These are phyloP conservation scores for Passiflora organensis DNA, from an alignment of 345 rosid species.

Conservation along the genomic window DNA sequence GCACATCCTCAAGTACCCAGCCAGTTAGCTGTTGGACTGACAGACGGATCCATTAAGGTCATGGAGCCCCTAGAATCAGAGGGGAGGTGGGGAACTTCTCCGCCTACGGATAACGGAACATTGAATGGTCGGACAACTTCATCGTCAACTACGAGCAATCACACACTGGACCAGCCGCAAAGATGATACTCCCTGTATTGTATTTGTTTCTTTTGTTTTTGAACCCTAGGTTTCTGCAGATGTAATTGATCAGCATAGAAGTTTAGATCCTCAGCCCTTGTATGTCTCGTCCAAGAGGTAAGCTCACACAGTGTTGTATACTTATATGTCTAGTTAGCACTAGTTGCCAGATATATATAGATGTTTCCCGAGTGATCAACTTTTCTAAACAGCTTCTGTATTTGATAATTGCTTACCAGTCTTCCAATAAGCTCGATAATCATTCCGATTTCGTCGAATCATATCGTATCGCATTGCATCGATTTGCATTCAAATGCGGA, in stretches of 20 bases:
- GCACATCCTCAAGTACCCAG: constrained; percentile 69
- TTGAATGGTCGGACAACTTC: constrained; percentile 59
- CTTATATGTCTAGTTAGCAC: constrained; percentile 3
- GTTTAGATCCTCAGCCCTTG: constrained; percentile 23
- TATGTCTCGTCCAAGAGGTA: constrained; percentile 15
- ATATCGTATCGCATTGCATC: too few species aligned
- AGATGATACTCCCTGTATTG: constrained; percentile 38
- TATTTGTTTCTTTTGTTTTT: not conserved
- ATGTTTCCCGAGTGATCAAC: not conserved
- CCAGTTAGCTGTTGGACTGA: constrained; percentile 71
- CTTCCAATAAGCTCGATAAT: constrained; percentile 11
- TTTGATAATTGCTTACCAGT: not conserved
- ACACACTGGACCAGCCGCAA: constrained; percentile 60
- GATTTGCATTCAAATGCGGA: too few species aligned
- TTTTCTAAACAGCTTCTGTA: constrained; percentile 15
- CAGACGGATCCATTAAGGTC: constrained; percentile 63
- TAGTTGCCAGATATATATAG: constrained; percentile 2
- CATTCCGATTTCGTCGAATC: too few species aligned
- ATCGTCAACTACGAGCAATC: constrained; percentile 74
- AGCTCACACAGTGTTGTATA: constrained; percentile 30
- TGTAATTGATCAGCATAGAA: constrained; percentile 15
- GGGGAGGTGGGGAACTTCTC: constrained; percentile 65
- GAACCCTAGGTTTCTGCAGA: constrained; percentile 14
- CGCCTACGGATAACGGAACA: constrained; percentile 58
- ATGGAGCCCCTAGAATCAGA: constrained; percentile 67